A percentile compares a stretch with the other conserved stretches of the same genome.
phyloP scores from a whole-genome alignment of 306 rosid species.

The Vigna unguiculata region DNA sequence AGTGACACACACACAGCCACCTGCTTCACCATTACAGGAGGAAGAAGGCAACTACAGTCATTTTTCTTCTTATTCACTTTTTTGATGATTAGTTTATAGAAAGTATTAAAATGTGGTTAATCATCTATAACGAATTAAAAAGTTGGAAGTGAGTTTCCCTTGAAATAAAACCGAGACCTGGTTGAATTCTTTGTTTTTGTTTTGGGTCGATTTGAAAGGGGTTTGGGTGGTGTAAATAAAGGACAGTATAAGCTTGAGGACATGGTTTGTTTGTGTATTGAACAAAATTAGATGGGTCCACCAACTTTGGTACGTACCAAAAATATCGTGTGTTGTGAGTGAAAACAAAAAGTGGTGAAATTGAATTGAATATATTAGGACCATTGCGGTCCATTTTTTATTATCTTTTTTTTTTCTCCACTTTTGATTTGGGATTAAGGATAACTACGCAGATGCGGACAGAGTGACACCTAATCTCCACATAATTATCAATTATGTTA shows the following conservation, averaged over 20 bases:
- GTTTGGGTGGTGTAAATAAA: not conserved
- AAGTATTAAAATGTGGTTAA: too few relatives aligned
- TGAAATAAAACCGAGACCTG: too few relatives aligned
- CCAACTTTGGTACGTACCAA: not conserved
- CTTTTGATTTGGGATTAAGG: constrained; percentile 17
- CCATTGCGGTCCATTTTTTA: not conserved
- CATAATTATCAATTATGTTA: constrained; percentile 43
- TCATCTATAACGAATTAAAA: too few relatives aligned
- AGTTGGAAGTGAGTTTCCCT: too few relatives aligned
- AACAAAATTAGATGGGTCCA: not conserved
- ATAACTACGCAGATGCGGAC: constrained; percentile 29
- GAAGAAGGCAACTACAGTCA: not conserved
- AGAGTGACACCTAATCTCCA: constrained; percentile 42
- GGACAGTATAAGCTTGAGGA: not conserved
- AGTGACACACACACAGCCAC: constrained; percentile 6
- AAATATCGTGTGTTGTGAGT: constrained; percentile 8
- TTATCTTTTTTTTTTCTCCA: not conserved
- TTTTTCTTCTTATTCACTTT: too few relatives aligned
- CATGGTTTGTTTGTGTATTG: not conserved
- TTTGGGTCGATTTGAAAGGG: not conserved
- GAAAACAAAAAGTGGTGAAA: constrained; percentile 21
- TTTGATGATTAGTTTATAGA: too few relatives aligned
- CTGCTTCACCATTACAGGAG: constrained; percentile 14
- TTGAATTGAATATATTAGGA: not conserved
- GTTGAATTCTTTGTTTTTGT: too few relatives aligned